Conservation (phyloP, 805 yeast species). For the Kodamaea restingae region DNA sequence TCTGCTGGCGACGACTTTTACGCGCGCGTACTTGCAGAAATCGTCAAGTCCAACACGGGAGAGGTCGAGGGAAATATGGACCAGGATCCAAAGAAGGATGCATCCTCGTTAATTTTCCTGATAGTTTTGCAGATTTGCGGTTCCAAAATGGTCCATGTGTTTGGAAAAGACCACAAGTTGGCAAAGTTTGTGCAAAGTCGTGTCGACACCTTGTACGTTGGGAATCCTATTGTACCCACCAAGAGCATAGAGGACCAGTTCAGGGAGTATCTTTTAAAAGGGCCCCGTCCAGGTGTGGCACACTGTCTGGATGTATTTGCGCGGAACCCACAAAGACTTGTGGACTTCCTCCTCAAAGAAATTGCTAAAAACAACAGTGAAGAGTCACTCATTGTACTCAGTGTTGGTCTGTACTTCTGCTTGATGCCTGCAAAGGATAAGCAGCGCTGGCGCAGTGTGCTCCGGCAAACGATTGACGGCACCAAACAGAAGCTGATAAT, state of each 20-base stretch:
- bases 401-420: slow-evolving; percentile 18
- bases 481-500: not conserved
- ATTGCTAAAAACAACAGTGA: slow-evolving; percentile 20
- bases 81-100: slow-evolving; percentile 10
- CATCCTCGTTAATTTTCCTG: slow-evolving; percentile 17
- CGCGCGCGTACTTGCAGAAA: slow-evolving; percentile 21
- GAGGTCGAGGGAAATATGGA: slow-evolving; percentile 14
- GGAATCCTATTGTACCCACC: slow-evolving; percentile 1
- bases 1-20: slow-evolving; percentile 10
- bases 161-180: slow-evolving; percentile 15
- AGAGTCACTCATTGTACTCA: slow-evolving; percentile 22
- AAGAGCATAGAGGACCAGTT: slow-evolving; percentile 6
- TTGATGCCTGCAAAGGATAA: slow-evolving; percentile 18
- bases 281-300: not conserved
- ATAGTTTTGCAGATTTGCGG: slow-evolving; percentile 25
- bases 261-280: slow-evolving; percentile 2
- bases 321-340: slow-evolving; percentile 1
- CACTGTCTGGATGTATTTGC: slow-evolving; percentile 3
- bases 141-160: slow-evolving; percentile 12
- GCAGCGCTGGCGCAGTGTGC: slow-evolving; percentile 19
- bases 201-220: slow-evolving; percentile 11
- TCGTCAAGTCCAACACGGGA: slow-evolving; percentile 19
- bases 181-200: slow-evolving; percentile 9
- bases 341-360: slow-evolving; percentile 3
- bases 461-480: not conserved